A percentile compares a stretch with the other conserved stretches of the same genome.
phyloP scores from a whole-genome alignment of 345 rosid genomes.

The Jatropha curcas region DNA sequence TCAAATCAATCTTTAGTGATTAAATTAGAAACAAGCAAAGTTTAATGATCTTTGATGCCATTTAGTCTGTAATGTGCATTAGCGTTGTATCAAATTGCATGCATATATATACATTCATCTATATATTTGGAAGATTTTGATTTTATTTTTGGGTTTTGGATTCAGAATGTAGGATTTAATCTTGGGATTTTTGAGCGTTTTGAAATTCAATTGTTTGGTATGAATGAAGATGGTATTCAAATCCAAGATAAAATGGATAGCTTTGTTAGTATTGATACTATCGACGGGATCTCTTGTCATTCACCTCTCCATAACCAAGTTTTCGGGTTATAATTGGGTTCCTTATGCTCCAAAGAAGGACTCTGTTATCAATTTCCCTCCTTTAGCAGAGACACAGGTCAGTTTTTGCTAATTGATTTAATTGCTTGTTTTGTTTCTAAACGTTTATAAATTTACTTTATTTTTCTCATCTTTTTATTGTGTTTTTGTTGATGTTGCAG shows the following conservation, averaged over 20 bases:
- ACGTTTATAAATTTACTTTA: background rate
- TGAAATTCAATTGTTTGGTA: background rate
- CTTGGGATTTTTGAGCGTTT: background rate
- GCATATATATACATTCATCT: too few relatives aligned
- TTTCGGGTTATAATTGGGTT: conserved; percentile 53
- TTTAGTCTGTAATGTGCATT: background rate
- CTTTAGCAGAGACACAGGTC: conserved; percentile 48
- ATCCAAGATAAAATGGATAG: conserved; percentile 91
- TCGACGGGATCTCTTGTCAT: conserved; percentile 76
- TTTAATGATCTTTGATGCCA: too few relatives aligned
- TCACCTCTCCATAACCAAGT: conserved; percentile 82
- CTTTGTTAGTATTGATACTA: conserved; percentile 63
- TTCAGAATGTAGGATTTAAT: conserved; percentile 16
- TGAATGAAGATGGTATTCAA: conserved; percentile 65
- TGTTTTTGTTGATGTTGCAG: conserved; percentile 37
- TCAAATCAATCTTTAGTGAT: too few relatives aligned
- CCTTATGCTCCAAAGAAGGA: conserved; percentile 56
- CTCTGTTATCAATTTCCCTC: conserved; percentile 40
- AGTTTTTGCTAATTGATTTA: background rate
- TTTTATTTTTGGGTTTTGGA: background rate
- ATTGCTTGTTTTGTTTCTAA: background rate
- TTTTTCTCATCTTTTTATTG: too few relatives aligned
- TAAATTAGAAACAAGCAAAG: too few relatives aligned
- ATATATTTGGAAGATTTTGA: background rate
- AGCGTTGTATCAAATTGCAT: background rate